phyloP scores from a whole-genome alignment of 495 filamentous ascomycete genomes.

The Pseudomonodictys pantanalensis region DNA sequence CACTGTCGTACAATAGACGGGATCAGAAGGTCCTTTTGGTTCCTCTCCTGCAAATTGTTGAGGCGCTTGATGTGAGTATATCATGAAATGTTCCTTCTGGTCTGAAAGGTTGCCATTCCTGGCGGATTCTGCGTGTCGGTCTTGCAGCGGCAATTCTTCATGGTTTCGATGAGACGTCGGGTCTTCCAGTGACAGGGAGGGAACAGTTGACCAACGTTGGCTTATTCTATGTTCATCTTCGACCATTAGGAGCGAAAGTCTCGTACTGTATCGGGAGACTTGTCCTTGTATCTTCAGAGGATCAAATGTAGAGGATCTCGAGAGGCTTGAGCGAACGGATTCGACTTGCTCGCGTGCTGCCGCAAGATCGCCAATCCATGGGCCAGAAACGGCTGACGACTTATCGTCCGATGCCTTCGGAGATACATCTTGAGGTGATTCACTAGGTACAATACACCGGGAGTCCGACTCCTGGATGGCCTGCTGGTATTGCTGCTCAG shows the following conservation, averaged over 20 bases:
- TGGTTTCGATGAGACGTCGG: background rate
- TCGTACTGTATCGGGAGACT: slow-evolving; percentile 9
- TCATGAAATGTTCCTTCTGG: background rate
- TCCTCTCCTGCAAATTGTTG: background rate
- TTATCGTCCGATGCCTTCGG: background rate
- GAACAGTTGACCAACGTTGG: slow-evolving; percentile 14
- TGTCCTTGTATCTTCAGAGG: background rate
- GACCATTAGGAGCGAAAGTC: slow-evolving; percentile 1
- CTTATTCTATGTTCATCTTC: slow-evolving; percentile 16
- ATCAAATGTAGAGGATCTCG: background rate
- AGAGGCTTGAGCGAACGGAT: slow-evolving; percentile 17
- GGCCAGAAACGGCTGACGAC: background rate
- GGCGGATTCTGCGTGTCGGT: background rate
- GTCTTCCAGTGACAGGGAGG: background rate
- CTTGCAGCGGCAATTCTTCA: background rate
- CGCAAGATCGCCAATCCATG: background rate
- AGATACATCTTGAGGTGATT: background rate
- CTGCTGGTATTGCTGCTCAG: slow-evolving; percentile 1
- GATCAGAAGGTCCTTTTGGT: background rate
- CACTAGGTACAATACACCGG: background rate
- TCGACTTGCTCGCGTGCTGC: slow-evolving; percentile 7
- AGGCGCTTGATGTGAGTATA: background rate
- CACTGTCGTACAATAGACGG: background rate
- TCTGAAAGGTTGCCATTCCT: no score
- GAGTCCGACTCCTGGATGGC: background rate